Evolutionary conservation across 2,329 filamentous ascomycete genomes (phyloP).

Genomic region (Pseudopyricularia javanii): DNA sequence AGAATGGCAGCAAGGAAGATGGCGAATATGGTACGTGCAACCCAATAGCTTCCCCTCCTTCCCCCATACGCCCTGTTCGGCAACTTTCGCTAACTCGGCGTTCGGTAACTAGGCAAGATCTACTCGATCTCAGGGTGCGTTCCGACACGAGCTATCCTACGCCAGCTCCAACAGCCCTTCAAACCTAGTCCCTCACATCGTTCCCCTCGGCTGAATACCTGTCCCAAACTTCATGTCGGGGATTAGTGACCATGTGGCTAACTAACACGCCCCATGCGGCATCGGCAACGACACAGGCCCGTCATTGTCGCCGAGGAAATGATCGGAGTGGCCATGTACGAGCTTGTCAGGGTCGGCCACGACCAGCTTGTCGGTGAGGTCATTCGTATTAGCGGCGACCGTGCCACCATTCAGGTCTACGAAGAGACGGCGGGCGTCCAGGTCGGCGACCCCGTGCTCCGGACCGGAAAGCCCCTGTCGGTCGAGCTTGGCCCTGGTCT

Average conservation of each 20-base stretch:
- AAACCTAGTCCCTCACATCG: neutral
- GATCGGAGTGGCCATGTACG: slow-evolving; percentile 99
- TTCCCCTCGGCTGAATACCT: neutral
- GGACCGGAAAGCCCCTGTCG: slow-evolving; percentile 90
- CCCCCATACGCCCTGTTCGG: neutral
- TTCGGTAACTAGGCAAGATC: slow-evolving; percentile 10
- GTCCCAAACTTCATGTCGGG: neutral
- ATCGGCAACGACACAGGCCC: slow-evolving; percentile 38
- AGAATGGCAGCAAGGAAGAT: slow-evolving; percentile 2
- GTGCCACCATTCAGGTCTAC: slow-evolving; percentile 96
- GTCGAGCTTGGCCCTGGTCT: slow-evolving; percentile 94
- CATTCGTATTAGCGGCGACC: slow-evolving; percentile 92
- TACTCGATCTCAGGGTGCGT: slow-evolving; percentile 46
- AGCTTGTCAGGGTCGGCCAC: slow-evolving; percentile 88
- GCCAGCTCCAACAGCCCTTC: neutral
- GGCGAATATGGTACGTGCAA: slow-evolving; percentile 2
- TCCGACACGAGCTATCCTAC: slow-evolving; percentile 64
- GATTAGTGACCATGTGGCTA: slow-evolving; percentile 3
- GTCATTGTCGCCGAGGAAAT: slow-evolving; percentile 97
- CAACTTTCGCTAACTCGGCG: neutral
- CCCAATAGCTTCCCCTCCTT: neutral
- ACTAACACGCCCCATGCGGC: slow-evolving; percentile 4
- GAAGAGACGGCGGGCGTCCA: slow-evolving; percentile 98
- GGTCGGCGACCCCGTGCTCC: slow-evolving; percentile 81
- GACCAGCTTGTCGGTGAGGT: slow-evolving; percentile 92